Evolutionary conservation across 768 basidiomycete species (phyloP).

Genomic region (Boletus huronensis): DNA sequence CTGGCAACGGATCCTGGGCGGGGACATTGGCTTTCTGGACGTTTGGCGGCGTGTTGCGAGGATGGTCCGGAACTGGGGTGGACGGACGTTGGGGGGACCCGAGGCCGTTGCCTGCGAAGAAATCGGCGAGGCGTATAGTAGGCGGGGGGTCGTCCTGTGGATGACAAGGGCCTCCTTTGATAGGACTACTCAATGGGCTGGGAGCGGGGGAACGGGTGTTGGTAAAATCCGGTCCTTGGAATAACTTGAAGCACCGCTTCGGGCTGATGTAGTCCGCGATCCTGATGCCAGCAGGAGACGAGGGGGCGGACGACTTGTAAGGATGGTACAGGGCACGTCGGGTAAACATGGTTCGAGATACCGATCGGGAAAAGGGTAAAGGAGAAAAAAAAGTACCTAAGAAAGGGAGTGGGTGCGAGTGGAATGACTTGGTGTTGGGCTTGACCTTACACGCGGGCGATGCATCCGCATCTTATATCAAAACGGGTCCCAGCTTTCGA

Average conservation of each 20-base stretch:
- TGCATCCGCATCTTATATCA: constrained; percentile 19
- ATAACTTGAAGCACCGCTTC: constrained; percentile 20
- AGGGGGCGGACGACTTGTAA: constrained; percentile 8
- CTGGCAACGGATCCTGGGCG: not conserved
- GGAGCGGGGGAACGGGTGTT: constrained; percentile 12
- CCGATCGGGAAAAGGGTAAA: not conserved
- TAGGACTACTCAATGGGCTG: constrained; percentile 19
- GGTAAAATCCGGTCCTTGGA: constrained; percentile 9
- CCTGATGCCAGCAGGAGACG: constrained; percentile 30
- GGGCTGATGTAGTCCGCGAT: constrained; percentile 15
- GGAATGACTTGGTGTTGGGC: constrained; percentile 1
- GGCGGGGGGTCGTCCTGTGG: constrained; percentile 11
- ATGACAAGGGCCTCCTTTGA: not conserved
- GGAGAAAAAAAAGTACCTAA: not conserved
- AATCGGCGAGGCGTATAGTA: constrained; percentile 1
- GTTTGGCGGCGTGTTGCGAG: not conserved
- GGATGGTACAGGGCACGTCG: constrained; percentile 13
- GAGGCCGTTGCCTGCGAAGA: not conserved
- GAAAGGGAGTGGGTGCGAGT: not conserved
- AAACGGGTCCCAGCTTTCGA: not conserved
- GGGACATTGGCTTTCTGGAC: not conserved
- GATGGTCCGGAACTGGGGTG: not conserved
- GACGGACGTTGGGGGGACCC: not conserved
- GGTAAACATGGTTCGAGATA: constrained; percentile 18
- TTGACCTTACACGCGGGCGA: not conserved